A percentile compares a stretch with the other conserved stretches of the same genome.
These are phyloP conservation scores for Chloranthus sessilifolius DNA, from an alignment of 164 flowering plant genomes.

Conservation along the genomic window DNA sequence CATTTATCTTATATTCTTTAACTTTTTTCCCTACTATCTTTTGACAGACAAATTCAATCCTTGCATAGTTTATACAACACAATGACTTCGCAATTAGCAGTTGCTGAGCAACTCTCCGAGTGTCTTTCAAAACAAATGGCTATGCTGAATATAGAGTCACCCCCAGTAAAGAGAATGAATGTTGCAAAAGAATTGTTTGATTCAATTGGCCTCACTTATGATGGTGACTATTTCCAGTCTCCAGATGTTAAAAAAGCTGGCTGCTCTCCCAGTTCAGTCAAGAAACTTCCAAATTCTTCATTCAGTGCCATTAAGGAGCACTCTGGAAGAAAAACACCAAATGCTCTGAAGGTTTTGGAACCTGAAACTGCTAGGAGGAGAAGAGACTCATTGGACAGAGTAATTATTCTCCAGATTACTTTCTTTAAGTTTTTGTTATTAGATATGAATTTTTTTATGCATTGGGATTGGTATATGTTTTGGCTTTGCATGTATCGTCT, in stretches of 20 bases:
- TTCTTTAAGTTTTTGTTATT: too few relatives aligned
- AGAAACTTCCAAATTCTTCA: constrained; percentile 28
- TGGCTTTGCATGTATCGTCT: too few relatives aligned
- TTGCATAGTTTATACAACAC: constrained; percentile 68
- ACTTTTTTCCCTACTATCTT: constrained; percentile 5
- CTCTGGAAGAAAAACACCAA: constrained; percentile 31
- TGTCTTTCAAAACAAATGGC: constrained; percentile 87
- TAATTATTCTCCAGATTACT: too few relatives aligned
- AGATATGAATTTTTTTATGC: too few relatives aligned
- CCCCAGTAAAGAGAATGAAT: constrained; percentile 33
- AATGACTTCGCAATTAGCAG: constrained; percentile 70
- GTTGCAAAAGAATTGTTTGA: constrained; percentile 76
- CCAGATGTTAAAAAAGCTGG: constrained; percentile 33
- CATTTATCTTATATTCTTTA: too few relatives aligned
- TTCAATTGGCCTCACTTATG: constrained; percentile 70
- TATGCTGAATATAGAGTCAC: constrained; percentile 52
- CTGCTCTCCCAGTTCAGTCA: constrained; percentile 24
- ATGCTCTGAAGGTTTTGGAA: constrained; percentile 41
- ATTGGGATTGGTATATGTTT: too few relatives aligned
- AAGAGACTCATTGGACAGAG: constrained; percentile 82
- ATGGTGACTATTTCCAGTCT: constrained; percentile 50
- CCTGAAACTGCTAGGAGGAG: constrained; percentile 85
- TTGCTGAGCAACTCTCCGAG: constrained; percentile 80
- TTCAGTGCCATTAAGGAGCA: constrained; percentile 33
- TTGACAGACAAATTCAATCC: constrained; percentile 57